Percentiles rank a stretch among this genome's conserved stretches.
Conservation (phyloP, 768 basidiomycete genomes). For the Leucogyrophana mollusca region DNA sequence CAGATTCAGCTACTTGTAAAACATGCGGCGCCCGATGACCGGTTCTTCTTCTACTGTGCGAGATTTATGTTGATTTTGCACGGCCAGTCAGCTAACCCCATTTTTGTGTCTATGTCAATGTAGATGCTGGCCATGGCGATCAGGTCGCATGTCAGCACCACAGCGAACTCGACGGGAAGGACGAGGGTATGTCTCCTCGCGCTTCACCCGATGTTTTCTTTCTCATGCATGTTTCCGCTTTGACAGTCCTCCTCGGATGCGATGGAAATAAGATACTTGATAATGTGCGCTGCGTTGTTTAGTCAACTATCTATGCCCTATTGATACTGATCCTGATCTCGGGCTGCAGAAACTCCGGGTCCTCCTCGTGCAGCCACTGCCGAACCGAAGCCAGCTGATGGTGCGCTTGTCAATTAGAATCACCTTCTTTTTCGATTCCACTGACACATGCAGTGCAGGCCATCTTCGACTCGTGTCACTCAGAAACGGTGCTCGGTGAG, state of each 20-base stretch:
- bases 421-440: too few species aligned
- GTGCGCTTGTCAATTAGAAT: too few species aligned
- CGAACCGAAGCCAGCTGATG: too few species aligned
- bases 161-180: conserved; percentile 46
- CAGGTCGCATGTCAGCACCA: conserved; percentile 21
- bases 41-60: conserved; percentile 10
- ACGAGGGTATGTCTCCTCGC: conserved; percentile 49
- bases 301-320: neutral
- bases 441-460: conserved; percentile 12
- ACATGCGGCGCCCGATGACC: neutral
- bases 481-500: conserved; percentile 23
- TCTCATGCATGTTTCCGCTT: neutral
- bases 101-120: neutral
- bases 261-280: conserved; percentile 19
- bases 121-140: conserved; percentile 22
- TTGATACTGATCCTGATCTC: too few species aligned
- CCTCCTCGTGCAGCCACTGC: too few species aligned
- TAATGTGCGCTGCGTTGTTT: conserved; percentile 11
- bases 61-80: neutral
- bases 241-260: neutral
- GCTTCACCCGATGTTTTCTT: too few species aligned
- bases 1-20: conserved; percentile 5
- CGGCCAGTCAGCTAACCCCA: neutral
- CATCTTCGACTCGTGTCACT: conserved; percentile 30
- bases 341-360: too few species aligned